Evolutionary conservation across 352 stramenopile species (phyloP).

Genomic region (Pythium biforme): DNA sequence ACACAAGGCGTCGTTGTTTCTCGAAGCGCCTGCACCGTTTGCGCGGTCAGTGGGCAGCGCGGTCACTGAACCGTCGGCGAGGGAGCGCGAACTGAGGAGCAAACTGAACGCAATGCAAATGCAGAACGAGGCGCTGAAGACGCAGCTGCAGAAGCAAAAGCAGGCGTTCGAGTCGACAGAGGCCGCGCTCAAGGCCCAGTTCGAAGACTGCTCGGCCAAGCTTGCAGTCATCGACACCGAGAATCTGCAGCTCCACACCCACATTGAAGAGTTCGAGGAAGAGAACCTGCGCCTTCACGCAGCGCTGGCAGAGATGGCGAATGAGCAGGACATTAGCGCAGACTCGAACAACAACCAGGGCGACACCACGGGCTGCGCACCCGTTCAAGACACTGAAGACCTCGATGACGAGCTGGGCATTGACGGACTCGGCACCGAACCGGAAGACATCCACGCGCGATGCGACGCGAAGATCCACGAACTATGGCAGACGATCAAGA

Average conservation of each 20-base stretch:
- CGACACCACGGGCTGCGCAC: not conserved
- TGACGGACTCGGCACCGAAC: slow-evolving; percentile 8
- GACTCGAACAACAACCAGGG: slow-evolving; percentile 10
- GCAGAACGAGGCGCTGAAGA: slow-evolving; percentile 15
- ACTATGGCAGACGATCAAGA: slow-evolving; percentile 62
- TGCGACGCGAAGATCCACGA: slow-evolving; percentile 71
- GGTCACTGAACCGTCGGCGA: not conserved
- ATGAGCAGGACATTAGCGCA: slow-evolving; percentile 1
- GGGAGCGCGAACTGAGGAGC: slow-evolving; percentile 10
- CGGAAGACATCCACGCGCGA: slow-evolving; percentile 36
- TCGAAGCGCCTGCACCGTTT: not conserved
- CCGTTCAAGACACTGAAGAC: not conserved
- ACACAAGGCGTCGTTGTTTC: not conserved
- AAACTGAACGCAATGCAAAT: slow-evolving; percentile 14
- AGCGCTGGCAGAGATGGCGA: slow-evolving; percentile 11
- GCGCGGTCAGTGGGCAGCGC: not conserved
- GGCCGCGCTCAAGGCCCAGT: slow-evolving; percentile 6
- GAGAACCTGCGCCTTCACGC: slow-evolving; percentile 24
- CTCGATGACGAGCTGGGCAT: slow-evolving; percentile 23
- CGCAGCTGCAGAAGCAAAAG: slow-evolving; percentile 17
- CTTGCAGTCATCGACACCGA: slow-evolving; percentile 14
- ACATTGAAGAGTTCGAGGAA: slow-evolving; percentile 23
- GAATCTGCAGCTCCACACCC: slow-evolving; percentile 17
- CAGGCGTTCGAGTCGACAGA: not conserved
- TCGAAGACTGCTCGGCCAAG: slow-evolving; percentile 19